These are phyloP conservation scores for Scheffersomyces ergatensis DNA, from an alignment of 805 yeast species.

Conservation along the genomic window DNA sequence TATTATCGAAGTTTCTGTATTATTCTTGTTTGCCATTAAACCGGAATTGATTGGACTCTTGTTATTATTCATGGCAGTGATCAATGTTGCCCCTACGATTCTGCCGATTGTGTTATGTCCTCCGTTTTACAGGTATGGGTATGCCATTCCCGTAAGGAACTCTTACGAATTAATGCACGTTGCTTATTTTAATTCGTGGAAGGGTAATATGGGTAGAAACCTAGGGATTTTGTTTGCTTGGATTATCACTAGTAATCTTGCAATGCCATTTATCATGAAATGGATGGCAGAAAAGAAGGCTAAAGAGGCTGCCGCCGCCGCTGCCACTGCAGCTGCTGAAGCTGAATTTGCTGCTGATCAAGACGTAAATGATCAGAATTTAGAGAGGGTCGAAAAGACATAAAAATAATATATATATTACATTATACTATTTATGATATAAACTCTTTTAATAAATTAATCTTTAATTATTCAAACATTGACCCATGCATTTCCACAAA, in stretches of 20 bases:
- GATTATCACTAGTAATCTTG: constrained; percentile 23
- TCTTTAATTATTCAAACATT: constrained; percentile 14
- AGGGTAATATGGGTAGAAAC: constrained; percentile 31
- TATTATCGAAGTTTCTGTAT: constrained; percentile 24
- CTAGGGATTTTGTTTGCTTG: constrained; percentile 30
- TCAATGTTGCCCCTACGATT: constrained; percentile 28
- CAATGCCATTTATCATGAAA: constrained; percentile 25
- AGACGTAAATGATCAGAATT: neutral
- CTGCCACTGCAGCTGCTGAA: constrained; percentile 3
- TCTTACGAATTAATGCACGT: constrained; percentile 29
- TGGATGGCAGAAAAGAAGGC: constrained; percentile 14
- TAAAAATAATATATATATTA: too few relatives aligned
- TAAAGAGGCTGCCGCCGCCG: constrained; percentile 6
- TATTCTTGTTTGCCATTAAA: constrained; percentile 19
- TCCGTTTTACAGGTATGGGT: constrained; percentile 24
- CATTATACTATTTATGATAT: neutral
- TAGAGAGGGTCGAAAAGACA: too few relatives aligned
- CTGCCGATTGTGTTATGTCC: constrained; percentile 27
- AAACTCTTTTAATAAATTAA: neutral
- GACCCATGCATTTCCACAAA: constrained; percentile 80
- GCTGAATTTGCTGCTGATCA: neutral
- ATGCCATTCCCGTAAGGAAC: constrained; percentile 25
- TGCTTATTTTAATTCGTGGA: constrained; percentile 30
- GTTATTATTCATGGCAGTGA: constrained; percentile 23
- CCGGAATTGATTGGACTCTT: constrained; percentile 27